phyloP scores from a whole-genome alignment of 1,284 basidiomycete species.

The Leccinum solheimii region DNA sequence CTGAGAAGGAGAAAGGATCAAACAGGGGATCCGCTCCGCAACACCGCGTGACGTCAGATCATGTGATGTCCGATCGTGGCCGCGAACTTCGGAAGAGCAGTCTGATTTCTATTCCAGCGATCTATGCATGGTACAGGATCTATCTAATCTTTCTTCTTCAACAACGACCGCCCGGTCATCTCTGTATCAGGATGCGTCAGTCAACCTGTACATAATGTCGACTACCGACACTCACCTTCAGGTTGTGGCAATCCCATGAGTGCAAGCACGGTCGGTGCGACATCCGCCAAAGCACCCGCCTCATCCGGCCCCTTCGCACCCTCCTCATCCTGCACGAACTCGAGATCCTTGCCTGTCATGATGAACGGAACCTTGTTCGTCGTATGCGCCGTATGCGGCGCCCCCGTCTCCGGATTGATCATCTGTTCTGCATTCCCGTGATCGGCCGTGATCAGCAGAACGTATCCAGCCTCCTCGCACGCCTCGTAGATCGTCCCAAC shows the following conservation, averaged over 20 bases:
- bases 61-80: constrained; percentile 12
- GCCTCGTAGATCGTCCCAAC: constrained; percentile 85
- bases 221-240: constrained; percentile 44
- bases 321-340: constrained; percentile 39
- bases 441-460: constrained; percentile 86
- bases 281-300: constrained; percentile 79
- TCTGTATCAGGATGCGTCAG: constrained; percentile 20
- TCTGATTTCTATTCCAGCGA: neutral
- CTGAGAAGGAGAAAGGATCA: neutral
- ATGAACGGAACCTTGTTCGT: constrained; percentile 85
- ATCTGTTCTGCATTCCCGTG: constrained; percentile 94
- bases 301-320: constrained; percentile 43
- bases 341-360: constrained; percentile 59
- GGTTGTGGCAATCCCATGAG: constrained; percentile 68
- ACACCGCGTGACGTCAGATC: constrained; percentile 21
- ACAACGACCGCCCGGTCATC: constrained; percentile 32
- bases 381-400: constrained; percentile 84
- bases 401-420: constrained; percentile 79
- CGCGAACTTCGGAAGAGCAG: neutral
- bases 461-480: constrained; percentile 80
- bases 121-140: constrained; percentile 15
- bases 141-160: constrained; percentile 31
- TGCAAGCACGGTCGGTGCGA: constrained; percentile 83
- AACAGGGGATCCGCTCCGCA: neutral
- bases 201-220: neutral